Base-by-base conservation (phyloP, 768 basidiomycete species). In the Lactifluus echinatus region DNA sequence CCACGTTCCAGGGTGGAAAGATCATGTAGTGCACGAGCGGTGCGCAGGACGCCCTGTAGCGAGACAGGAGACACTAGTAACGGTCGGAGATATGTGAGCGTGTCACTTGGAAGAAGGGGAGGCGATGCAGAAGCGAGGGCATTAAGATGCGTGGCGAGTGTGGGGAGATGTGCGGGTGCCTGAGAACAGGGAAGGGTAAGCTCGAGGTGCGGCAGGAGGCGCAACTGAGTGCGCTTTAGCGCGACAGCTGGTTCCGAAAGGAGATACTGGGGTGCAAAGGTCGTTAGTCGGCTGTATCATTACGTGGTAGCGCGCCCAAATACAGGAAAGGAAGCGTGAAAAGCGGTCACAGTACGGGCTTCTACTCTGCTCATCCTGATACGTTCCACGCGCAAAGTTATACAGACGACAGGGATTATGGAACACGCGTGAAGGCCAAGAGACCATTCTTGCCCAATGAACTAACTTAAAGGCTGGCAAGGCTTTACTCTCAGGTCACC, bases 1-100 rank as follows among this genome's bases (percentile, higher is more conserved):
- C 63, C 7, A 5, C 48, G 33, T 26, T 52, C 37, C 45, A 39
- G 34, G 31, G 34, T 31, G 37, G 81, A 66, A 60, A 78, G 67
- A 59, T 72, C 66, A 57, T 75, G 72, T 57, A 85, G 71, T 65
- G 74, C 67, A 57, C 70, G 67, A 53, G 81, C 76, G 42, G 80
- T 76, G 62, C 71, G 57, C 67, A 73, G 60, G 55, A 73, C 55
- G 69, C 71, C 39, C 74, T 66, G 15, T 72, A 66, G 58, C 72
- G 70, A 1, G 3, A 34, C 34, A 21, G 55, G 34, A 24, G 54
- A 29, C n/a, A 57, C 24, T 12, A 53, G 31, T 17, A 63, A 40
- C 2, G 50, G 55, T 10, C 24, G 26, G 15, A 61, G 23, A 39
- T 57, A 53, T 2, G 59, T 15, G 17, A 42, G 34, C 8, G 49